Conservation (phyloP, 352 stramenopile species). For the Stramenopiles sp. region DNA sequence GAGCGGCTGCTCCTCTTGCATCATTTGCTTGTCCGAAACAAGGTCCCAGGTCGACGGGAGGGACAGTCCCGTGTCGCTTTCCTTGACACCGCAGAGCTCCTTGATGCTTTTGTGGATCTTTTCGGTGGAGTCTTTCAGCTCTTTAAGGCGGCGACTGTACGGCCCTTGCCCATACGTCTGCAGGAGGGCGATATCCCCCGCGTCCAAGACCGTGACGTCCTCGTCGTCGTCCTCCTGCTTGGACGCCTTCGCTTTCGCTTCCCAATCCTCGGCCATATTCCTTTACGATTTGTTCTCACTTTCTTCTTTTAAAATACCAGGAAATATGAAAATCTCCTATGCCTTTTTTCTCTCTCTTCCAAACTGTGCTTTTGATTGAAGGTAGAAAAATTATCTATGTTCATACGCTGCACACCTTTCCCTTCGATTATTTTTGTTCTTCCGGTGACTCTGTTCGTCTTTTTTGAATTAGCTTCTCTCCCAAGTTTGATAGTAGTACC, state of each 20-base stretch:
- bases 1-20: constrained; percentile 91
- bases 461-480: no score
- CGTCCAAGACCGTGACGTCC: constrained; percentile 60
- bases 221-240: constrained; percentile 84
- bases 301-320: no score
- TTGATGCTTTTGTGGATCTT: constrained; percentile 95
- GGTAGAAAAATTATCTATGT: no score
- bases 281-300: no score
- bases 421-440: no score
- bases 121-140: constrained; percentile 89
- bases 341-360: no score
- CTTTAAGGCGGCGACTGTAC: constrained; percentile 82
- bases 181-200: constrained; percentile 91
- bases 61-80: constrained; percentile 94
- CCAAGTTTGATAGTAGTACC: no score
- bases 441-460: no score
- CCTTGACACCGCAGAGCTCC: constrained; percentile 89
- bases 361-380: no score
- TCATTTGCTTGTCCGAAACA: constrained; percentile 98
- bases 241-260: not conserved
- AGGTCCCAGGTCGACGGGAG: constrained; percentile 96
- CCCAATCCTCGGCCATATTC: not conserved
- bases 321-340: no score
- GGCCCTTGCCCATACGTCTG: constrained; percentile 34
- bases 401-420: no score